Base-by-base conservation (phyloP, 2,329 filamentous ascomycete species). In the Verruconis gallopava region DNA sequence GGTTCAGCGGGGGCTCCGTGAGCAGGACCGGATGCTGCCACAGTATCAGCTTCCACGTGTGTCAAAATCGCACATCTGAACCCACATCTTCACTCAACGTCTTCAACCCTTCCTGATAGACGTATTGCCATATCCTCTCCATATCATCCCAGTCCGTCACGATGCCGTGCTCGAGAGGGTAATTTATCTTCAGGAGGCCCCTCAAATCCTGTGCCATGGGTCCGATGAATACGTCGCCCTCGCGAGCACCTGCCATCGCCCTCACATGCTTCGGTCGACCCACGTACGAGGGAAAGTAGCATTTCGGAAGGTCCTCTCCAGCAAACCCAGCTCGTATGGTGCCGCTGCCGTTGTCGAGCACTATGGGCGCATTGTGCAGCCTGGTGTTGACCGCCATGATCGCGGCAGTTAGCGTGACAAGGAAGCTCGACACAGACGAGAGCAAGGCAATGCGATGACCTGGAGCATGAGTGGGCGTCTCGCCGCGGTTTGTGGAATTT, bases 91-190 rank as follows among this genome's bases (percentile, higher is more conserved):
- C 91, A 63, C 88, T 95, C 58, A 95, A 72, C 38, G 89, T 94
- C 69, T 95, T 96, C 54, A 98, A 63, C 49, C 93, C 91, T 57
- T 95, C 89, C 44, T 84, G 84, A 61, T 96, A 98, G 41, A 98
- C 86, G 57, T 93, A 91, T 55, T 93, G 84, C 91, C 91, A 98
- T 65, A 98, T 98, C 67, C 85, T 79, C 69, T 98, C 91, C 91
- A 98, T 98, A 58, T 98, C 91, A 59, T 96, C 91, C 91, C 91
- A 98, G 63, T 98, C 86, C 52, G 91, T 98, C 48, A 98, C 91
- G 55, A 98, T 93, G 53, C 91, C 91, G 61, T 98, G 91, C 66
- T 96, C 91, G 43, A 98, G 68, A 35, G 91, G 91, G 60, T 96
- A 96, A 50, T 79, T 75, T 54, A 98, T 95, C 73, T 96, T 98